phyloP scores from a whole-genome alignment of 129 eudicot genomes.

The Helianthus tuberosus region DNA sequence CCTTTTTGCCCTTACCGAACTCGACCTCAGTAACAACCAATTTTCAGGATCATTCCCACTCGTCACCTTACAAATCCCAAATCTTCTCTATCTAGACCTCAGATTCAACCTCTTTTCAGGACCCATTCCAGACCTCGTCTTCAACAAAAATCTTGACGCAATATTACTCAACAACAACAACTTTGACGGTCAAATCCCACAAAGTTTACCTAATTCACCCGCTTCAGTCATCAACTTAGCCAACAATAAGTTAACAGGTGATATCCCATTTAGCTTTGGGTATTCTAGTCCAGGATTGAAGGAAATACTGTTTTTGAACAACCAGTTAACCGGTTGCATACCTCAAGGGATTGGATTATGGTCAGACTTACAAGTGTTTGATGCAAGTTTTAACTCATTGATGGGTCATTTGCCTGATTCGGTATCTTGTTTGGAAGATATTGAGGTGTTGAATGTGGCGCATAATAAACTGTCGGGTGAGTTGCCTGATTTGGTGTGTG shows the following conservation, averaged over 20 bases:
- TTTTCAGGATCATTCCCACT: constrained; percentile 76
- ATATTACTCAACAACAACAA: constrained; percentile 75
- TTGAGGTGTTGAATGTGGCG: constrained; percentile 67
- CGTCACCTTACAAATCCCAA: constrained; percentile 48
- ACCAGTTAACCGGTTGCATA: constrained; percentile 65
- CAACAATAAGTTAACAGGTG: constrained; percentile 58
- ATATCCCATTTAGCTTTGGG: constrained; percentile 62
- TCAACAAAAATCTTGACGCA: constrained; percentile 77
- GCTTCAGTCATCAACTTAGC: constrained; percentile 79
- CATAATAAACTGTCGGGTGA: constrained; percentile 69
- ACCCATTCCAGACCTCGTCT: constrained; percentile 64
- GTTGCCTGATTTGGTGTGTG: constrained; percentile 66
- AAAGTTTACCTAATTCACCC: constrained; percentile 60
- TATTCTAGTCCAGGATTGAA: constrained; percentile 50
- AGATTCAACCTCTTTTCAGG: constrained; percentile 75
- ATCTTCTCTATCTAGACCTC: constrained; percentile 72
- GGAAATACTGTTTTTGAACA: constrained; percentile 66
- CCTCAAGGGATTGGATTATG: constrained; percentile 75
- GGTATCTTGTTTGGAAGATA: constrained; percentile 59
- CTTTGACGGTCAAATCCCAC: constrained; percentile 64
- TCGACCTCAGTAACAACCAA: constrained; percentile 86
- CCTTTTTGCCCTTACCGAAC: constrained; percentile 61
- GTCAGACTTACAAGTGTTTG: constrained; percentile 66
- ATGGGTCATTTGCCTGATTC: constrained; percentile 79
- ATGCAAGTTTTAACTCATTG: constrained; percentile 43